Conservation (phyloP, 495 filamentous ascomycete species). For the Xylaria grammica region DNA sequence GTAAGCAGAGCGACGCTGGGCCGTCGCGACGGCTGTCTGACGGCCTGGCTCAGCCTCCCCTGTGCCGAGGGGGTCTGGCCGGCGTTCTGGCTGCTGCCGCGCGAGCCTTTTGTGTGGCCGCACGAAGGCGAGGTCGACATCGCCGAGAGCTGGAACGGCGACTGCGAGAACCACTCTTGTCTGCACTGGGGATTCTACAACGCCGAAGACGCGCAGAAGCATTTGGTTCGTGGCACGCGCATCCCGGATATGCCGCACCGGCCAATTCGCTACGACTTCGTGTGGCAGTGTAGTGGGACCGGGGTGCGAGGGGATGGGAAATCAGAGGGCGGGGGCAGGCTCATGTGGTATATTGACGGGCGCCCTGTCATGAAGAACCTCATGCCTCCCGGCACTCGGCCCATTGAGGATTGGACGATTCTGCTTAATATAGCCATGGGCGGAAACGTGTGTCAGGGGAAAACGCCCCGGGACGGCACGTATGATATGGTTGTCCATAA, state of each 20-base stretch:
- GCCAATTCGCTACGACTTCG: slow-evolving; percentile 41
- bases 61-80: slow-evolving; percentile 50
- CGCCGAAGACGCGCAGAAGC: slow-evolving; percentile 48
- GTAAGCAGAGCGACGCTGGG: slow-evolving; percentile 42
- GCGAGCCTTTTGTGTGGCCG: slow-evolving; percentile 58
- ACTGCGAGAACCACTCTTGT: slow-evolving; percentile 47
- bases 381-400: slow-evolving; percentile 46
- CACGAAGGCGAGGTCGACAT: slow-evolving; percentile 67
- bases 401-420: slow-evolving; percentile 46
- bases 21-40: slow-evolving; percentile 44
- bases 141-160: slow-evolving; percentile 56
- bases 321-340: slow-evolving; percentile 26
- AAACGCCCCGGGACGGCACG: slow-evolving; percentile 41
- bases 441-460: slow-evolving; percentile 49
- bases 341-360: slow-evolving; percentile 54
- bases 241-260: slow-evolving; percentile 37
- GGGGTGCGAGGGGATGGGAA: slow-evolving; percentile 24
- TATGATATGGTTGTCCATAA: slow-evolving; percentile 51
- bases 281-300: slow-evolving; percentile 41
- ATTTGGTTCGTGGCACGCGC: slow-evolving; percentile 42
- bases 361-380: slow-evolving; percentile 45
- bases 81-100: slow-evolving; percentile 52
- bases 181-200: slow-evolving; percentile 54
- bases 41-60: slow-evolving; percentile 39
- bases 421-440: slow-evolving; percentile 54